Evolutionary conservation across 2,329 filamentous ascomycete species (phyloP), one percentile per base, ranked within the genome.

Genomic region (Tolypocladium endophyticum): DNA sequence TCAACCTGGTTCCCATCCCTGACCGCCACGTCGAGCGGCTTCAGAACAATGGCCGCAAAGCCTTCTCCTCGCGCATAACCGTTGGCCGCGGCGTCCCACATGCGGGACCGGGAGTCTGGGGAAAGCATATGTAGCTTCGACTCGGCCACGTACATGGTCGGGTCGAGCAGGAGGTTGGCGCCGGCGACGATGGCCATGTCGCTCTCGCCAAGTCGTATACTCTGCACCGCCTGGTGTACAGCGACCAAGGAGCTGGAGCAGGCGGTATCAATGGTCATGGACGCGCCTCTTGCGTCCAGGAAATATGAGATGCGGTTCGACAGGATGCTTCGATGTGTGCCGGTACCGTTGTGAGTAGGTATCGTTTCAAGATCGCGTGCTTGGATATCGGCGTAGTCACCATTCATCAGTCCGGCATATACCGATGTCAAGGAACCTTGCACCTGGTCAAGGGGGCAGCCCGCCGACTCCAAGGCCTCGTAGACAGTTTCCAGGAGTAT

Each of bases 231-330:
- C 20, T 76, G 70, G 61, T 82, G 76, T 0, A 82, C 66, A 0
- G 77, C 78, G 1, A 78, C 72, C 1, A 81, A 66, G 55, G 74
- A 76, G n/a, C 75, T 74, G 0, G 78, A 81, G 61, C 80, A 83
- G 0, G 77, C 80, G 0, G 80, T 82, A 59, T 82, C 78, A 2
- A 82, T 70, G 1, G 78, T 79, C 65, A 80, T 70, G 14, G 75
- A 78, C 0, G 79, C 75, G 0, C 79, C 79, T 7, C 65, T 64
- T 57, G 80, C 73, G 64, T 81, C 72, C 61, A 77, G 80, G 57
- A 75, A 76, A 64, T 80, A 79, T 1, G 76, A 79, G 9, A 81
- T 64, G n/a, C 78, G 71, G 63, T 80, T 80, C 0, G 76, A 70
- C 11, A 77, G 57, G 43, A 79, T 75, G 1, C 72, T 72, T 6